phyloP scores from a whole-genome alignment of 257 asterid genomes.

The Paulownia fortunei region DNA sequence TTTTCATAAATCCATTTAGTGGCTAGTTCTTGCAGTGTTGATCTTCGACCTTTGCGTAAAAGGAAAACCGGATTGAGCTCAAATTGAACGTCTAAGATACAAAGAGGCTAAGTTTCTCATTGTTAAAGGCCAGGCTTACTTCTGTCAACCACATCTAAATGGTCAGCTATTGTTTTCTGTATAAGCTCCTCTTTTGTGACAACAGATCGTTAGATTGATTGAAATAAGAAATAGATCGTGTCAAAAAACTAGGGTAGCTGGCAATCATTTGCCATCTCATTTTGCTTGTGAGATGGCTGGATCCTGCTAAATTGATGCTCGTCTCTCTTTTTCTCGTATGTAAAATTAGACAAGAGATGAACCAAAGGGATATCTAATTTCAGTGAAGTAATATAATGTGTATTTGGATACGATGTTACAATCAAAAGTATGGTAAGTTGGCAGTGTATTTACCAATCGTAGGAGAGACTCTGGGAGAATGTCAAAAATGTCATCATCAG shows the following conservation, averaged over 20 bases:
- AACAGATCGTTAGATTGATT: constrained; percentile 70
- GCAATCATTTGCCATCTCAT: constrained; percentile 66
- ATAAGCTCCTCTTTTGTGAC: constrained; percentile 73
- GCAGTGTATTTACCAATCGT: constrained; percentile 67
- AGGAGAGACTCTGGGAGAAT: constrained; percentile 65
- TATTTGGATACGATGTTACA: no score
- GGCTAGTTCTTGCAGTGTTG: constrained; percentile 75
- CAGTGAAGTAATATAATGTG: constrained; percentile 9
- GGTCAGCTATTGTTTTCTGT: constrained; percentile 54
- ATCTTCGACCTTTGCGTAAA: constrained; percentile 55
- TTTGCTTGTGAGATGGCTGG: constrained; percentile 93
- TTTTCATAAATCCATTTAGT: constrained; percentile 89
- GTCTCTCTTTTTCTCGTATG: constrained; percentile 72
- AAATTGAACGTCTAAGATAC: neutral
- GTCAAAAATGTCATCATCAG: constrained; percentile 47
- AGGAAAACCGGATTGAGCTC: constrained; percentile 13
- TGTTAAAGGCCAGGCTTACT: constrained; percentile 47
- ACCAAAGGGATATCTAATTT: neutral
- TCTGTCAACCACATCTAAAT: constrained; percentile 54
- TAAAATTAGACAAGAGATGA: neutral
- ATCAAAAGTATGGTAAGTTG: no score
- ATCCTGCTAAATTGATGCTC: constrained; percentile 57
- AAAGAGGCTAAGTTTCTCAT: neutral
- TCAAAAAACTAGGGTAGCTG: constrained; percentile 73
- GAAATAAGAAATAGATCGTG: constrained; percentile 60